phyloP scores from a whole-genome alignment of 1,284 basidiomycete species.

The Pyrrhoderma noxium region DNA sequence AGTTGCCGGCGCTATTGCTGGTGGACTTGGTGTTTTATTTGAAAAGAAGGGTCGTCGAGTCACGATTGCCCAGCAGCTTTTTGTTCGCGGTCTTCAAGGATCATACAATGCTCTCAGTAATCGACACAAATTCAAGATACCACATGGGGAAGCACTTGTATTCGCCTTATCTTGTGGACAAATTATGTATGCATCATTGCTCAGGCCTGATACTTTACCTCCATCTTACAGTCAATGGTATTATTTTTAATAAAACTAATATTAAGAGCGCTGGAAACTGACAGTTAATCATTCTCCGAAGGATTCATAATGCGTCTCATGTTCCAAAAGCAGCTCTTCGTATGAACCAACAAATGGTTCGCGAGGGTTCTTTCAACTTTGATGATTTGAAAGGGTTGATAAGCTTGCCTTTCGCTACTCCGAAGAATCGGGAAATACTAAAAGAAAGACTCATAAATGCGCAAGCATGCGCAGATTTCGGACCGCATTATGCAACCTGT shows the following conservation, averaged over 20 bases:
- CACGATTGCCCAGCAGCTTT: slow-evolving; percentile 85
- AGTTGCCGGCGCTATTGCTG: slow-evolving; percentile 78
- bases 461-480: slow-evolving; percentile 34
- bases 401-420: slow-evolving; percentile 33
- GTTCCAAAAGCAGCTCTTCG: slow-evolving; percentile 53
- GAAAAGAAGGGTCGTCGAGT: slow-evolving; percentile 67
- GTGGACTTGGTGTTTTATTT: slow-evolving; percentile 76
- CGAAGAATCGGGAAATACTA: slow-evolving; percentile 34
- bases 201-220: slow-evolving; percentile 79
- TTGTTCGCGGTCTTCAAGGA: slow-evolving; percentile 83
- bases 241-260: no score
- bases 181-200: slow-evolving; percentile 81
- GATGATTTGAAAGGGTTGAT: slow-evolving; percentile 50
- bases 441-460: slow-evolving; percentile 30
- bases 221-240: slow-evolving; percentile 72
- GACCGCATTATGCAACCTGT: slow-evolving; percentile 54
- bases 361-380: slow-evolving; percentile 50
- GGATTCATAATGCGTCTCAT: slow-evolving; percentile 59
- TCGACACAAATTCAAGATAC: slow-evolving; percentile 64
- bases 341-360: slow-evolving; percentile 57
- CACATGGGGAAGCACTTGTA: slow-evolving; percentile 78
- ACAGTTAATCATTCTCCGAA: slow-evolving; percentile 20
- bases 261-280: slow-evolving; percentile 21
- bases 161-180: slow-evolving; percentile 84
- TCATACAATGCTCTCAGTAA: slow-evolving; percentile 70